A percentile compares a stretch with the other conserved stretches of the same genome.
phyloP scores from a whole-genome alignment of 805 yeast species.

The Komagataella populi region DNA sequence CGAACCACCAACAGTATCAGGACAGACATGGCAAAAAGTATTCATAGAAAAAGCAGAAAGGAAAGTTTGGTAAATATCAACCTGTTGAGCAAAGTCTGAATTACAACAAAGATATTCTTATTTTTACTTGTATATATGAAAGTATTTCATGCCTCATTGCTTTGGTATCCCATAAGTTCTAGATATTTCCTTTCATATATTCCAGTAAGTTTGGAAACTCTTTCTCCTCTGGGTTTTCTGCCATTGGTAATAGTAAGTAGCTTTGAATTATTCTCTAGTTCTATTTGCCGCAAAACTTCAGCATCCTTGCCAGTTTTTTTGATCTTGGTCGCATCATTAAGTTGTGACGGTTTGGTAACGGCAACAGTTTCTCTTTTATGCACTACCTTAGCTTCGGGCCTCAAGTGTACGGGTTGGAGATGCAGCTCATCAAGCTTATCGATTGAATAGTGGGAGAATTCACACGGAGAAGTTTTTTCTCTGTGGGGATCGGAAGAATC shows the following conservation, averaged over 20 bases:
- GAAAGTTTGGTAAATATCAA: neutral
- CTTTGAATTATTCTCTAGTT: neutral
- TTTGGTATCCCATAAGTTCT: neutral
- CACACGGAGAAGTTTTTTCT: neutral
- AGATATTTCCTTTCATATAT: neutral
- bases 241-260: neutral
- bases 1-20: neutral
- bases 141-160: neutral
- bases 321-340: neutral
- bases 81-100: neutral
- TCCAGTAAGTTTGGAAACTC: neutral
- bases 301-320: neutral
- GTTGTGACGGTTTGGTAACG: neutral
- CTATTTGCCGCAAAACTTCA: neutral
- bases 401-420: neutral
- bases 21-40: neutral
- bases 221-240: neutral
- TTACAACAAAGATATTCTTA: neutral
- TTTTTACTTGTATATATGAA: neutral
- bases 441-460: neutral
- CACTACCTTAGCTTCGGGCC: neutral
- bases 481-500: neutral
- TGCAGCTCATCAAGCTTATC: neutral
- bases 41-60: neutral
- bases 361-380: neutral